A percentile compares a stretch with the other conserved stretches of the same genome.
These are phyloP conservation scores for Panicum hallii DNA, from an alignment of 202 grass and related monocot species.

Conservation along the genomic window DNA sequence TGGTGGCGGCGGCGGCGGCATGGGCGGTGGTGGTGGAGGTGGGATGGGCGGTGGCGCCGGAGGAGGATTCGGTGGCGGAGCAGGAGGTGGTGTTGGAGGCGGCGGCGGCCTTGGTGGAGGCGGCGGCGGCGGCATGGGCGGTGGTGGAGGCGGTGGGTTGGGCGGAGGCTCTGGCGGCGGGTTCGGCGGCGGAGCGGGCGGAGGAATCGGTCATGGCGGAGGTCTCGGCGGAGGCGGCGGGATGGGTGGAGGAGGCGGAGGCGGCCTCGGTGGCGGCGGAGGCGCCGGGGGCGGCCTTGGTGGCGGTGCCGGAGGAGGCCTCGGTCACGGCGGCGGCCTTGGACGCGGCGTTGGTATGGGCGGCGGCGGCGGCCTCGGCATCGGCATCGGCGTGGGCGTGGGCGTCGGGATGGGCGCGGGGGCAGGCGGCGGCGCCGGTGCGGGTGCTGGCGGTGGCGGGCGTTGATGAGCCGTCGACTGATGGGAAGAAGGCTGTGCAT, in stretches of 20 bases:
- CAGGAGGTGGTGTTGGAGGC: not conserved
- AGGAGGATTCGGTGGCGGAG: not conserved
- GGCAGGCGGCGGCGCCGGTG: constrained; percentile 29
- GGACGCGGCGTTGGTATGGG: constrained; percentile 18
- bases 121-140: not conserved
- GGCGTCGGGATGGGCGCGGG: constrained; percentile 13
- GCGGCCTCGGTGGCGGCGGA: not conserved
- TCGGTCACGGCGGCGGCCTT: constrained; percentile 7
- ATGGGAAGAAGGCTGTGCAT: not conserved
- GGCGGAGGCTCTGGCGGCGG: not conserved
- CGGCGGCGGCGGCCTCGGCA: not conserved
- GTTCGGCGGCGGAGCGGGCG: not conserved
- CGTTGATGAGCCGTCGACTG: not conserved
- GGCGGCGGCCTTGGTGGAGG: not conserved
- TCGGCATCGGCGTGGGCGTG: not conserved
- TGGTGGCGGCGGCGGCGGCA: not conserved
- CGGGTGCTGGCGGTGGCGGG: constrained; percentile 22
- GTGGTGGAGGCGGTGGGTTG: not conserved
- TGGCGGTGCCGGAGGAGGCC: not conserved
- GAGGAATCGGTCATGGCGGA: not conserved
- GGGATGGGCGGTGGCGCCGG: not conserved
- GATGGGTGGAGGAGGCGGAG: not conserved
- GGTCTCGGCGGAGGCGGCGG: not conserved
- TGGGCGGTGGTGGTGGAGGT: constrained; percentile 21
- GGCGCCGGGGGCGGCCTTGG: not conserved